Conservation (phyloP, 2,329 filamentous ascomycete species). For the Periconia sp. region DNA sequence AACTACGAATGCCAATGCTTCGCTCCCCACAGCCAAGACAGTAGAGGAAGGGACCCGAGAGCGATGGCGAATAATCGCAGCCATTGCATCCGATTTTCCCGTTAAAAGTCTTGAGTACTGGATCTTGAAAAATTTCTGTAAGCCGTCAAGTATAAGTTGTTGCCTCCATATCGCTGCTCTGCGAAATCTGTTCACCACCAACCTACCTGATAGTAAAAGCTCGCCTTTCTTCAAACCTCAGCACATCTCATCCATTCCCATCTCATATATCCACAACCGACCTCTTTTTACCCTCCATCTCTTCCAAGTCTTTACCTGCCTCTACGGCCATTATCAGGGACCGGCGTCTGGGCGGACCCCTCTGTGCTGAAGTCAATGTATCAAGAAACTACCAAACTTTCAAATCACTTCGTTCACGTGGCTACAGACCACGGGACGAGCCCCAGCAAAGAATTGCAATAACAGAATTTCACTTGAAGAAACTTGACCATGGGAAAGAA, state of each 20-base stretch:
- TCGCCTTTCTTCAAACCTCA: not conserved
- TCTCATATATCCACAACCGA: not conserved
- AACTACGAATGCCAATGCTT: not conserved
- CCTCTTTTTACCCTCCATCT: not conserved
- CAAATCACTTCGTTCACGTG: not conserved
- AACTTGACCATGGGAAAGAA: conserved; percentile 31
- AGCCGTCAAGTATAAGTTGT: not conserved
- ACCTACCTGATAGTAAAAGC: not conserved
- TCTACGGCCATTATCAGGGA: not conserved
- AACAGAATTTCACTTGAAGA: not conserved
- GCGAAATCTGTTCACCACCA: not conserved
- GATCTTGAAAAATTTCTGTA: not conserved
- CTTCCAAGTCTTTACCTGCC: not conserved
- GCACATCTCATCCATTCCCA: not conserved
- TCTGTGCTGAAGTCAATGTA: not conserved
- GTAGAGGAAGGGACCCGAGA: not conserved
- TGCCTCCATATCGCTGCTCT: not conserved
- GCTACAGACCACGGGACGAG: not conserved
- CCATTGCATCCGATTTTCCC: not conserved
- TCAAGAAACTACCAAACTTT: not conserved
- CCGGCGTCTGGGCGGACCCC: not conserved
- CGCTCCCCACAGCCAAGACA: not conserved
- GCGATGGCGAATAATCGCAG: not conserved
- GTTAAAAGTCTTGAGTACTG: not conserved
- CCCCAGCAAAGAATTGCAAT: not conserved